phyloP scores from a whole-genome alignment of 306 rosid species.

The Castanea sativa region DNA sequence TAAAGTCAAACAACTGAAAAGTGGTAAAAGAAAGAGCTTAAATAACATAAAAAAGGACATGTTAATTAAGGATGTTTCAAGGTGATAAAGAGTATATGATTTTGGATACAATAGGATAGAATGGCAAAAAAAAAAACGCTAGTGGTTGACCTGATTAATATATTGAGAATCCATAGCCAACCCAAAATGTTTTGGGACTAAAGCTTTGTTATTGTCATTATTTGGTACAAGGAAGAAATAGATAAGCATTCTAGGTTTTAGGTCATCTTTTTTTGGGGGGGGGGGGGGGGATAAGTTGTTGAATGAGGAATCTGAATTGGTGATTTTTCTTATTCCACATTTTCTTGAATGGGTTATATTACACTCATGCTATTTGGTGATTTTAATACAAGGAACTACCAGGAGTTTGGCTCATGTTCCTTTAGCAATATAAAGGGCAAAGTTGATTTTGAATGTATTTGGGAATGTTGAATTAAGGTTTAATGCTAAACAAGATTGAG shows the following conservation, averaged over 20 bases:
- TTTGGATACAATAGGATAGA: too few species aligned
- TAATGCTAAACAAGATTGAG: background rate
- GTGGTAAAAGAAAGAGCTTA: too few species aligned
- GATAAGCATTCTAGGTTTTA: background rate
- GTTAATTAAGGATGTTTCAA: too few species aligned
- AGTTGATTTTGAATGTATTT: background rate
- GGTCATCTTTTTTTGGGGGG: too few species aligned
- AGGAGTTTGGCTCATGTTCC: background rate
- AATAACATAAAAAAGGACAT: too few species aligned
- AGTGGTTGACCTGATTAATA: too few species aligned
- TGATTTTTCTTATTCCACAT: background rate
- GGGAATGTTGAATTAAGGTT: background rate
- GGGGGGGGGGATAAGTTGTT: too few species aligned
- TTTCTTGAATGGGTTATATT: background rate
- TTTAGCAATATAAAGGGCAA: background rate
- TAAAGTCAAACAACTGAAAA: too few species aligned
- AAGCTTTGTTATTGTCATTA: background rate
- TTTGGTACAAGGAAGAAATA: background rate
- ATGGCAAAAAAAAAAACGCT: too few species aligned
- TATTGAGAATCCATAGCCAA: too few species aligned
- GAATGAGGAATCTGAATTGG: background rate
- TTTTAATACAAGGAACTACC: background rate
- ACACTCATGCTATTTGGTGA: background rate
- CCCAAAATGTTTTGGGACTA: background rate
- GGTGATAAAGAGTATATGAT: too few species aligned